These are phyloP conservation scores for Xanthoceras sorbifolium DNA, from an alignment of 345 rosid genomes.

Conservation along the genomic window DNA sequence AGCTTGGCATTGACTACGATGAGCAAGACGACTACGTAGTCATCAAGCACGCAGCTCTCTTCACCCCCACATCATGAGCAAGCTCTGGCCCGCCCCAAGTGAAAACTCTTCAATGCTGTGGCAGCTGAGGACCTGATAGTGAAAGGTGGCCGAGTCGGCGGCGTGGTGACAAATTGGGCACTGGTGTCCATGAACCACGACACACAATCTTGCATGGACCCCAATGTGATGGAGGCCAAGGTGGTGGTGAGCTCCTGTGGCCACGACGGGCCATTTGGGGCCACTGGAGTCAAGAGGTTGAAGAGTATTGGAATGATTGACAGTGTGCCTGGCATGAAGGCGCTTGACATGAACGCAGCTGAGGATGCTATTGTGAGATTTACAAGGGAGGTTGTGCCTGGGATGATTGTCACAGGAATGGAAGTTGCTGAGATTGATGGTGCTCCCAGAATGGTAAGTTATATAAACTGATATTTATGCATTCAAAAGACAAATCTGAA, in stretches of 20 bases:
- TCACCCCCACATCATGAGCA: conserved; percentile 97
- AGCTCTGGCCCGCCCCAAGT: conserved; percentile 93
- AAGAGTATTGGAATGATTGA: conserved; percentile 87
- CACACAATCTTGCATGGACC: conserved; percentile 97
- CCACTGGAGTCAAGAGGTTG: conserved; percentile 90
- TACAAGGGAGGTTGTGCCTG: conserved; percentile 86
- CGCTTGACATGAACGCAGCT: conserved; percentile 84
- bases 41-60: conserved; percentile 89
- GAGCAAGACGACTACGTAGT: conserved; percentile 84
- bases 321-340: conserved; percentile 84
- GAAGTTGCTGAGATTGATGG: conserved; percentile 98
- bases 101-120: conserved; percentile 93
- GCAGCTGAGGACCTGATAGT: conserved; percentile 93
- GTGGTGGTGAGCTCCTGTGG: conserved; percentile 96
- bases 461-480: neutral
- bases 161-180: conserved; percentile 98
- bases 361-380: conserved; percentile 90
- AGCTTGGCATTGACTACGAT: conserved; percentile 77
- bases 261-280: conserved; percentile 93
- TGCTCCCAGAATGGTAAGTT: conserved; percentile 75
- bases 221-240: conserved; percentile 98
- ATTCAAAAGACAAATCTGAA: neutral
- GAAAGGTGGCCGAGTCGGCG: conserved; percentile 65
- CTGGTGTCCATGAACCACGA: conserved; percentile 91
- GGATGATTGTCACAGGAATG: conserved; percentile 95